phyloP scores from a whole-genome alignment of 2,329 filamentous ascomycete genomes.

The Orbilia blumenaviensis region DNA sequence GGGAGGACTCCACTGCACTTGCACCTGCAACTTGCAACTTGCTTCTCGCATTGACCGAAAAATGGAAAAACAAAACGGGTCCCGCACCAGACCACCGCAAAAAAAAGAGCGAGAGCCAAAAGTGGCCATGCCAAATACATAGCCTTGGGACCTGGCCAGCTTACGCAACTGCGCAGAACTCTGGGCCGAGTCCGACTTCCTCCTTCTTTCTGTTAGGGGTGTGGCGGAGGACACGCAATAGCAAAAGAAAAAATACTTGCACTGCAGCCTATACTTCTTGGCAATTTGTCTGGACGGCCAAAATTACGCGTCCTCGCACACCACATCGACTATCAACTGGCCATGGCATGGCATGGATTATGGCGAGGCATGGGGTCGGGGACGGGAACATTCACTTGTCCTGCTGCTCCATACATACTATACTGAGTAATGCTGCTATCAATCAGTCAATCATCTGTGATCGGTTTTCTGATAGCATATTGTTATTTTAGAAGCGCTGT shows the following conservation, averaged over 20 bases:
- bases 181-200: constrained; percentile 21
- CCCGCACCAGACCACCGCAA: neutral
- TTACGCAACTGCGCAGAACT: constrained; percentile 54
- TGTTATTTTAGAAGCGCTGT: neutral
- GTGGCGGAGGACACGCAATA: constrained; percentile 55
- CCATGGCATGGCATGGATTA: neutral
- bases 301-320: constrained; percentile 53
- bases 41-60: no score
- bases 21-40: no score
- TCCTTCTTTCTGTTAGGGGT: constrained; percentile 26
- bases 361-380: no score
- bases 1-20: no score
- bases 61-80: neutral
- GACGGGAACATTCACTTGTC: neutral
- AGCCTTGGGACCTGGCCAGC: constrained; percentile 23
- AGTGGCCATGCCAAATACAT: constrained; percentile 38
- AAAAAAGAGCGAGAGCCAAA: no score
- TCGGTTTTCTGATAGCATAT: no score
- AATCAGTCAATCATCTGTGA: no score
- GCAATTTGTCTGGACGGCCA: constrained; percentile 35
- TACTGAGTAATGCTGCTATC: no score
- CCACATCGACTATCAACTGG: neutral
- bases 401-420: neutral
- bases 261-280: constrained; percentile 52
- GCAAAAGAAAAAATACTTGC: constrained; percentile 44